These are phyloP conservation scores for Phaeosphaeria sp. DNA, from an alignment of 2,329 filamentous ascomycete genomes.

Conservation along the genomic window DNA sequence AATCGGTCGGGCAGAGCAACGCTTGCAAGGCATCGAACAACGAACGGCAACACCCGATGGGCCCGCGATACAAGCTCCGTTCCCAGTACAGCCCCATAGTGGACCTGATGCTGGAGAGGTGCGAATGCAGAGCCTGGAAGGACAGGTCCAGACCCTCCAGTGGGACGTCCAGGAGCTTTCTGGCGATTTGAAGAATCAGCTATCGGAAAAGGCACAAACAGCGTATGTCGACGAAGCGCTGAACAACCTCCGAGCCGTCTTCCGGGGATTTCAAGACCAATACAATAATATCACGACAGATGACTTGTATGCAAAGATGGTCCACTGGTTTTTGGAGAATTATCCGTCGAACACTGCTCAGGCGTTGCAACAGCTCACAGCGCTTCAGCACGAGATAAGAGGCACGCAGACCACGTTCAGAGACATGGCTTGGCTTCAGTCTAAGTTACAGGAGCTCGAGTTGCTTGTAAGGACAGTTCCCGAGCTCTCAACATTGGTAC, in stretches of 20 bases:
- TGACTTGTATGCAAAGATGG: constrained; percentile 29
- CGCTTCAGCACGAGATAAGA: constrained; percentile 9
- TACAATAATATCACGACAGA: constrained; percentile 38
- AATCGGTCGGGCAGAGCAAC: background rate
- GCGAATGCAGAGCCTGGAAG: too few species aligned
- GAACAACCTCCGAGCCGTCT: constrained; percentile 8
- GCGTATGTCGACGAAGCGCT: background rate
- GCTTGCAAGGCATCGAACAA: background rate
- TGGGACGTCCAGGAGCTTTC: too few species aligned
- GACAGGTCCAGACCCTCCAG: too few species aligned
- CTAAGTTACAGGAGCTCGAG: background rate
- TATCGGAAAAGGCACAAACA: constrained; percentile 3
- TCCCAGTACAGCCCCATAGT: background rate
- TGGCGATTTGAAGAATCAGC: too few species aligned
- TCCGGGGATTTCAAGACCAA: constrained; percentile 22
- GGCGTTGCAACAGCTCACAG: constrained; percentile 7
- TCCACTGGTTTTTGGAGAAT: constrained; percentile 25
- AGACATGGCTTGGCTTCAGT: constrained; percentile 4
- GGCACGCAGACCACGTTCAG: constrained; percentile 3
- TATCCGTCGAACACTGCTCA: constrained; percentile 19
- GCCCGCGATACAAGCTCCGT: background rate
- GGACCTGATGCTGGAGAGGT: background rate
- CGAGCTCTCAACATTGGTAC: background rate
- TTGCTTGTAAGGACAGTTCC: background rate
- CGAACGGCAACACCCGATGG: background rate